Conservation (phyloP, 106 monocot species). For the Acorus calamus region DNA sequence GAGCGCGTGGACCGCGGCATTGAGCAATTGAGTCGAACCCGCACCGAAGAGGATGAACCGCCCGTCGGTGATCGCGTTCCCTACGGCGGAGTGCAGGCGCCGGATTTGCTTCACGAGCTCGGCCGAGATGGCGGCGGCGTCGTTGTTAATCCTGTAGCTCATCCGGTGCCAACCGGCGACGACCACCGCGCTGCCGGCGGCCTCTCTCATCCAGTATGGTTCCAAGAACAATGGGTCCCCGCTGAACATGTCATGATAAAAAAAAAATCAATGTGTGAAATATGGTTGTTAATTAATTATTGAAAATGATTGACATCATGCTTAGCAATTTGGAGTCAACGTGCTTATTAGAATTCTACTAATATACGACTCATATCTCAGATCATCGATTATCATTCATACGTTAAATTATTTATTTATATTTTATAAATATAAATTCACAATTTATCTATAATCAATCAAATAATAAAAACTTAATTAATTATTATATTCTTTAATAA, state of each 20-base stretch:
- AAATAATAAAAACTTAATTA: too few species aligned
- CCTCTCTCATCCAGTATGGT: conserved; percentile 65
- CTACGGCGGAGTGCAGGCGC: conserved; percentile 47
- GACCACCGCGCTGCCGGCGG: conserved; percentile 39
- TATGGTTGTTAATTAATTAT: background rate
- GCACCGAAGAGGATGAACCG: conserved; percentile 54
- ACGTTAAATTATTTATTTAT: too few species aligned
- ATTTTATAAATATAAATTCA: too few species aligned
- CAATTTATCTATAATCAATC: too few species aligned
- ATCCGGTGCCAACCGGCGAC: conserved; percentile 72
- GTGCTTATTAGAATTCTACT: too few species aligned
- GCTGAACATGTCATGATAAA: conserved; percentile 11
- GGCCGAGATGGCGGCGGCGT: conserved; percentile 13
- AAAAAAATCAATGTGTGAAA: background rate
- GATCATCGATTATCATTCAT: too few species aligned
- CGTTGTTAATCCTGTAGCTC: conserved; percentile 41
- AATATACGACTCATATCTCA: too few species aligned
- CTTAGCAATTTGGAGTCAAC: too few species aligned
- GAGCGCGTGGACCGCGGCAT: conserved; percentile 56
- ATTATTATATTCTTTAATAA: too few species aligned
- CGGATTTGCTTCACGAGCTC: conserved; percentile 69
- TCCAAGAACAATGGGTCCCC: conserved; percentile 72
- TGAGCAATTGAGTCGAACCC: conserved; percentile 68
- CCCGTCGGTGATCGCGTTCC: conserved; percentile 52
- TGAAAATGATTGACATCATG: too few species aligned